Evolutionary conservation across 192 early-diverging fungal species (phyloP), one percentile per base, ranked within the genome.

Genomic region (Pilaira anomala): DNA sequence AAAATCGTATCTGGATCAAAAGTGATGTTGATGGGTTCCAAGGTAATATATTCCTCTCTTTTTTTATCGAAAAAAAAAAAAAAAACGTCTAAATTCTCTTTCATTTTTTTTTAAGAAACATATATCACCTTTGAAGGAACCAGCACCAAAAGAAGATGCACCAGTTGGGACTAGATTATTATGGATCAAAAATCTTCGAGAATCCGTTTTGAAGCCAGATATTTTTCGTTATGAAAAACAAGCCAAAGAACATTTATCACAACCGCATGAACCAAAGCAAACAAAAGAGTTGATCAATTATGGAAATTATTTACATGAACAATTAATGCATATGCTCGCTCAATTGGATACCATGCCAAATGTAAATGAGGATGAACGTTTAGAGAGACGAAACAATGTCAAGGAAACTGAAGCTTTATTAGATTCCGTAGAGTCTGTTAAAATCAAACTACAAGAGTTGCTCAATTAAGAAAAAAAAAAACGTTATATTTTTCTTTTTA

Each of bases 291-390:
- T 57, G 9, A 40, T 57, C 22, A 12, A 22, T 8, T 57, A 57
- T 56, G 33, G 33, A 4, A 26, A 39, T 4, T 56, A 56, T 56
- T n/a, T 56, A 21, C 54, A 56, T 39, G 54, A 56, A 12, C 54
- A 56, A 12, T 56, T 56, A 33, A 56, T 56, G 54, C 29, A 56
- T 16, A 56, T 56, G n/a, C n/a, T 56, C 12, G 28, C 54, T 39
- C 54, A 56, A 56, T 56, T 56, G 54, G 54, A 56, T 56, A 56
- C 54, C 1, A 56, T 56, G 54, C 29, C 54, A 4, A 19, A 56
- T 33, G 54, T 39, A 3, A 56, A 56, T 39, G 54, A 40, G 0
- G 29, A 39, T 1, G 54, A 56, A 18, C 9, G 33, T 9, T 12
- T 19, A 9, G 29, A 56, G 16, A 56, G 54, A 39, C 24, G 3